Conservation (phyloP, 331 rosid species). For the Stylosanthes scabra region DNA sequence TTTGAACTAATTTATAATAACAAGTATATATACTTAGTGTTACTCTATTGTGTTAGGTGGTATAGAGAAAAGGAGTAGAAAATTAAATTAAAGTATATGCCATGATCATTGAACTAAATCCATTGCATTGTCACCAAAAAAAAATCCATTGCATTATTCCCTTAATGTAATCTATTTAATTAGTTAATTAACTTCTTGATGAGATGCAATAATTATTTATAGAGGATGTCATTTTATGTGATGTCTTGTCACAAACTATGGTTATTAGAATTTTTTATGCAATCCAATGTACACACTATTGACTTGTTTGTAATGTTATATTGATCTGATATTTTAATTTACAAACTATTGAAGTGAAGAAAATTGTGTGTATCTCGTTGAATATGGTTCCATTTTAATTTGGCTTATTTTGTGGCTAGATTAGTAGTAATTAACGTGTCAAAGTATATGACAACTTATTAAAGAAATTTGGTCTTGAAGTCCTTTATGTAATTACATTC, state of each 20-base stretch:
- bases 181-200: slow-evolving; percentile 9
- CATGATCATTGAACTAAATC: slow-evolving; percentile 54
- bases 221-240: slow-evolving; percentile 32
- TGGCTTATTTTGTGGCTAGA: not conserved
- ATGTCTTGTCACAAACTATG: slow-evolving; percentile 39
- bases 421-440: not conserved
- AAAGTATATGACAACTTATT: not conserved
- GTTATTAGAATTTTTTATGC: slow-evolving; percentile 29
- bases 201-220: not conserved
- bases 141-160: slow-evolving; percentile 56
- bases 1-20: slow-evolving; percentile 31
- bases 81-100: slow-evolving; percentile 23
- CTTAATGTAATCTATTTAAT: slow-evolving; percentile 10
- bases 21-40: not conserved
- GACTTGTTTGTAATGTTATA: slow-evolving; percentile 3
- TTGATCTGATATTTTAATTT: not conserved
- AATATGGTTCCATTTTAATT: not conserved
- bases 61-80: slow-evolving; percentile 45
- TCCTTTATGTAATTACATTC: too few relatives aligned
- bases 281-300: slow-evolving; percentile 20
- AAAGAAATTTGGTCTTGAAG: too few relatives aligned
- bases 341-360: not conserved
- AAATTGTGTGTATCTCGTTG: not conserved
- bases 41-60: slow-evolving; percentile 57
- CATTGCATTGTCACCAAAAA: too few relatives aligned